A percentile compares a stretch with the other conserved stretches of the same genome.
Conservation (phyloP, 1,284 basidiomycete genomes). For the Caloboletus firmus region DNA sequence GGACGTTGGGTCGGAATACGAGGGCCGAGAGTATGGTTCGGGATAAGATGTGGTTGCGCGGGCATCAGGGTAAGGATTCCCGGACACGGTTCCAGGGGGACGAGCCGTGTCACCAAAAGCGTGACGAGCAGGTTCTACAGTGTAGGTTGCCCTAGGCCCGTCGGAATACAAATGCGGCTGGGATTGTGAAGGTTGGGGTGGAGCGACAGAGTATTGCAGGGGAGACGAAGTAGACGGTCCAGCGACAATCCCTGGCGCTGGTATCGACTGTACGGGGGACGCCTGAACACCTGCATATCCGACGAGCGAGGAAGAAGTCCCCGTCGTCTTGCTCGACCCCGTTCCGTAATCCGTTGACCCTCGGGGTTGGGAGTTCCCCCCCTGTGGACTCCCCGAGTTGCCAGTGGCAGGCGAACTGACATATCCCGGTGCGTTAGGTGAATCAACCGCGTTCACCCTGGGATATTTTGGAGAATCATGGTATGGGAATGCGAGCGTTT, state of each 20-base stretch:
- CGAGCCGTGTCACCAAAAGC: constrained; percentile 26
- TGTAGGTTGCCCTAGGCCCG: constrained; percentile 23
- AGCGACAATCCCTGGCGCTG: constrained; percentile 18
- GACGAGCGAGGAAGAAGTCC: constrained; percentile 27
- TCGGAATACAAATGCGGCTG: constrained; percentile 32
- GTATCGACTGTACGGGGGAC: constrained; percentile 26
- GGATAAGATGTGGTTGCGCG: constrained; percentile 25
- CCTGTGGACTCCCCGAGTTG: constrained; percentile 36
- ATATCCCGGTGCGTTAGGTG: constrained; percentile 40
- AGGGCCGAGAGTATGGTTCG: constrained; percentile 26
- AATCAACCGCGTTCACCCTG: constrained; percentile 46
- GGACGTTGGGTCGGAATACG: constrained; percentile 26
- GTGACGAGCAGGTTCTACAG: constrained; percentile 25
- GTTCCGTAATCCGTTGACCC: constrained; percentile 30
- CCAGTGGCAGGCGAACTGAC: constrained; percentile 38
- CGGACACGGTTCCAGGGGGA: constrained; percentile 15
- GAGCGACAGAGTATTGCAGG: constrained; percentile 22
- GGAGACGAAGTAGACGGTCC: constrained; percentile 27
- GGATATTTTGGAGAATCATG: constrained; percentile 62
- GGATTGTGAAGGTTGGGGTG: constrained; percentile 26
- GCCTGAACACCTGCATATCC: constrained; percentile 26
- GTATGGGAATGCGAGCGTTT: constrained; percentile 76
- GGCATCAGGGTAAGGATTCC: constrained; percentile 33
- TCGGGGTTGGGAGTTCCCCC: constrained; percentile 22
- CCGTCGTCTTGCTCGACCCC: constrained; percentile 16